phyloP scores from a whole-genome alignment of 2,329 filamentous ascomycete genomes.

The Onygenales sp. region DNA sequence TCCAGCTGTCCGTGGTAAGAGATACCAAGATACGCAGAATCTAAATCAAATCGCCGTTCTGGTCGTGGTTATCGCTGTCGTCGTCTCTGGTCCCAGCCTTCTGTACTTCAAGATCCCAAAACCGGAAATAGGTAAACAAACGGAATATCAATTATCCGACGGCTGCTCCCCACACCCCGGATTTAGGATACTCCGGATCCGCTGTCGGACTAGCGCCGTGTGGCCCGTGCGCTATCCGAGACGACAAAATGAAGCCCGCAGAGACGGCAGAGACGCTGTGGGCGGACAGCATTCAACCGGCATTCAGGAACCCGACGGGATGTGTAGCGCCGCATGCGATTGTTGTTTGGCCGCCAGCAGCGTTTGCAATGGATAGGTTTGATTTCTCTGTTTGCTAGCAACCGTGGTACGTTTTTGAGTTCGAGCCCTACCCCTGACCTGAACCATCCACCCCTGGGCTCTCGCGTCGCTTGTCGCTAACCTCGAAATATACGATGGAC shows the following conservation, averaged over 20 bases:
- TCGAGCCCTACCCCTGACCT: slow-evolving; percentile 5
- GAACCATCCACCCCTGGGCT: not conserved
- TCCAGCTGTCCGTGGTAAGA: not conserved
- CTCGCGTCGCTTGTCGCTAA: not conserved
- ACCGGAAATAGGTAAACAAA: slow-evolving; percentile 10
- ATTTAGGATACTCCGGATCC: not conserved
- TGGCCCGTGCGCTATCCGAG: slow-evolving; percentile 6
- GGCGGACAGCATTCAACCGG: not conserved
- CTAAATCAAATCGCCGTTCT: not conserved
- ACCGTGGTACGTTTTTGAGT: not conserved
- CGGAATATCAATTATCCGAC: slow-evolving; percentile 6
- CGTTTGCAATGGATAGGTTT: not conserved
- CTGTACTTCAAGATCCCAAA: slow-evolving; percentile 2
- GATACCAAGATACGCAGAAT: not conserved
- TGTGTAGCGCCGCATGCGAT: not conserved
- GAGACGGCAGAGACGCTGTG: not conserved
- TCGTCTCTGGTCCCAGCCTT: not conserved
- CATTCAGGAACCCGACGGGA: not conserved
- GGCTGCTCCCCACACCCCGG: not conserved
- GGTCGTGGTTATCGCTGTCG: not conserved
- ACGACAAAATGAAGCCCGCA: not conserved
- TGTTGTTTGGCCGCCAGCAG: not conserved
- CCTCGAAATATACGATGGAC: not conserved
- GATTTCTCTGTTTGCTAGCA: not conserved
- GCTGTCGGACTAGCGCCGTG: not conserved